phyloP scores from a whole-genome alignment of 2,329 filamentous ascomycete genomes.

The Akanthomyces lecanii region DNA sequence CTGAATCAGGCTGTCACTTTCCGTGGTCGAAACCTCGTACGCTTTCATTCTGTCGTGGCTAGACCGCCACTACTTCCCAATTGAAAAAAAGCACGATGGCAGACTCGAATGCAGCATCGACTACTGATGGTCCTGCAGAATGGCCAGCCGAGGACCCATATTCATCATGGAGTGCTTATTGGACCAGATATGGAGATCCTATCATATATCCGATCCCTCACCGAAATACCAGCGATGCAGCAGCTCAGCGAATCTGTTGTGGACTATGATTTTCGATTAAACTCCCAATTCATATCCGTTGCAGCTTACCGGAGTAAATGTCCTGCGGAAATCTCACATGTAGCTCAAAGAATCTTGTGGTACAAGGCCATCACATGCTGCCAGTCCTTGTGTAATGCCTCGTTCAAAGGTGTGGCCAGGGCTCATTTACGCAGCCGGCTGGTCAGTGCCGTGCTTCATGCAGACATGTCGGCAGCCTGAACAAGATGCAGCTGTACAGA shows the following conservation, averaged over 20 bases:
- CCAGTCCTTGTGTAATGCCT: not conserved
- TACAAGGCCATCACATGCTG: not conserved
- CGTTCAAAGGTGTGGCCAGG: not conserved
- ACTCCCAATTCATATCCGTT: not conserved
- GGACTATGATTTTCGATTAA: not conserved
- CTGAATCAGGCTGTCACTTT: conserved; percentile 1
- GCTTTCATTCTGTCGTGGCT: not conserved
- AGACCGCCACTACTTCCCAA: not conserved
- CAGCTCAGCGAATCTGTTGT: not conserved
- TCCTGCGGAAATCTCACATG: not conserved
- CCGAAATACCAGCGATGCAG: not conserved
- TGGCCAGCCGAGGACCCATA: not conserved
- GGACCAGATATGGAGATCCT: not conserved
- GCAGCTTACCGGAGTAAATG: not conserved
- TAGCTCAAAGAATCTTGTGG: not conserved
- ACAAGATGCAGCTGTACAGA: not conserved
- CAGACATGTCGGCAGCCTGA: not conserved
- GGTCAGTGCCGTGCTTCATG: not conserved
- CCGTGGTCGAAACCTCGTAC: not conserved
- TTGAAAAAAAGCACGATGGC: not conserved
- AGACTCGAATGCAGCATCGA: not conserved
- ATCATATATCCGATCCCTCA: conserved; percentile 2
- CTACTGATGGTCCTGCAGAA: not conserved
- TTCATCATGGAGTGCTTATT: not conserved
- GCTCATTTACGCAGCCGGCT: not conserved